Base-by-base conservation (phyloP, 2,329 filamentous ascomycete genomes). In the Thielaviopsis euricoi region DNA sequence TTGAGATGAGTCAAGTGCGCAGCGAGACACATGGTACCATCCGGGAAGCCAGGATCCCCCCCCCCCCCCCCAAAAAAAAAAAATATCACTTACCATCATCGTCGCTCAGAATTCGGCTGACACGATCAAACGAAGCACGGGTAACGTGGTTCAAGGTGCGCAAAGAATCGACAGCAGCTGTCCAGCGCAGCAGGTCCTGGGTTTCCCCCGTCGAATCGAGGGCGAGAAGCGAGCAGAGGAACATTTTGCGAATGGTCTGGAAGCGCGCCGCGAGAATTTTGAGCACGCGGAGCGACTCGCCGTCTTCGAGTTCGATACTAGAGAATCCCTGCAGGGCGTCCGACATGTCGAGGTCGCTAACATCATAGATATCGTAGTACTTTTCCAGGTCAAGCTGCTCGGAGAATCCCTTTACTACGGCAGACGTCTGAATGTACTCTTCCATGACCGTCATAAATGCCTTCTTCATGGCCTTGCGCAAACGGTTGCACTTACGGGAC, bases 321-420 rank as follows among this genome's bases (percentile, higher is more conserved):
- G 78, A 76, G 59, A 85, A 83, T 1, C 81, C 81, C 50, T 77
- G 72, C 63, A 83, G 76, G n/a, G 84, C 80, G 64, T 88, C 85
- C 21, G 80, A 77, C 40, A 88, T 80, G 67, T 90, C 86, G 58
- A 83, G 79, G 59, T 84, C 78, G 61, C 80, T 86, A 61, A 91
- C 81, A 63, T 90, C 87, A 67, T 91, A 90, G 61, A 91, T 86
- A 66, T 97, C 91, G 65, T 93, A 87, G 67, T 95, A 95, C 70
- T 89, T 93, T 64, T 95, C 89, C 50, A 98, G 73, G 65, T 95
- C 87, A 53, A 86, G 79, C 65, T 86, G 81, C 67, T 90, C 83
- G 1, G 90, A 82, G 58, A 95, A 81, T 0, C 79, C 79, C 66
- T 84, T 84, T 21, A 97, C 74, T 2, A 76, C 76, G 48, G 77